Evolutionary conservation across 306 rosid species (phyloP).

Genomic region (Adenanthera pavonina): DNA sequence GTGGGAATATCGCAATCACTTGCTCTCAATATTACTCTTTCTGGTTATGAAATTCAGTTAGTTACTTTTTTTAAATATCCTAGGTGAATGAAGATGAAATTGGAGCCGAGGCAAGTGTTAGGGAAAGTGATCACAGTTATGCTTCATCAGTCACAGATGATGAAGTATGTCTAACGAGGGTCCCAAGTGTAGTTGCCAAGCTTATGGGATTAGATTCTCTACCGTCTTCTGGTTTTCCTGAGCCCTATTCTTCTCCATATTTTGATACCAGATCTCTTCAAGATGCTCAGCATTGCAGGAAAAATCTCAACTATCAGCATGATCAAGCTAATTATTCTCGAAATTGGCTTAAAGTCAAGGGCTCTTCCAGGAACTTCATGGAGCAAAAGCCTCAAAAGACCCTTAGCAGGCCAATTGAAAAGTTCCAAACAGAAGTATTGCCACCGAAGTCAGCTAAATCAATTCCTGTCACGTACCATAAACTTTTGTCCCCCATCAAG

Average conservation of each 20-base stretch:
- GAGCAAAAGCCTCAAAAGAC: constrained; percentile 66
- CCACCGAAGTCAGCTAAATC: constrained; percentile 94
- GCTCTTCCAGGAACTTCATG: constrained; percentile 52
- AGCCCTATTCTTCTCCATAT: constrained; percentile 65
- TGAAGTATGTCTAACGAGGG: constrained; percentile 69
- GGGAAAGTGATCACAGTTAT: constrained; percentile 77
- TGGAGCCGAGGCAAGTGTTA: constrained; percentile 51
- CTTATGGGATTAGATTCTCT: constrained; percentile 94
- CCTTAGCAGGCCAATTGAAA: constrained; percentile 73
- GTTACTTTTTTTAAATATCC: constrained; percentile 28
- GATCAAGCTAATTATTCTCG: constrained; percentile 68
- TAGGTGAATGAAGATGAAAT: constrained; percentile 73
- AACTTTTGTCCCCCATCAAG: constrained; percentile 91
- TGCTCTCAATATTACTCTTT: constrained; percentile 19
- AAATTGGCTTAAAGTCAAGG: constrained; percentile 55
- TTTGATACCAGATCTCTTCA: constrained; percentile 77
- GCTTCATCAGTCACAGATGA: constrained; percentile 94
- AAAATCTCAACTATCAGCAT: constrained; percentile 52
- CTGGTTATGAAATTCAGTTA: constrained; percentile 27
- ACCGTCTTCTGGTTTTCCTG: constrained; percentile 69
- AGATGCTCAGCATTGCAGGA: constrained; percentile 57
- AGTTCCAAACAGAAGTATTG: constrained; percentile 90
- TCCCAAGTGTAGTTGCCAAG: constrained; percentile 86
- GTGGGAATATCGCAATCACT: constrained; percentile 43
- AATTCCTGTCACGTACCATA: constrained; percentile 90